These are phyloP conservation scores for Adansonia digitata DNA, from an alignment of 345 rosid species.

Conservation along the genomic window DNA sequence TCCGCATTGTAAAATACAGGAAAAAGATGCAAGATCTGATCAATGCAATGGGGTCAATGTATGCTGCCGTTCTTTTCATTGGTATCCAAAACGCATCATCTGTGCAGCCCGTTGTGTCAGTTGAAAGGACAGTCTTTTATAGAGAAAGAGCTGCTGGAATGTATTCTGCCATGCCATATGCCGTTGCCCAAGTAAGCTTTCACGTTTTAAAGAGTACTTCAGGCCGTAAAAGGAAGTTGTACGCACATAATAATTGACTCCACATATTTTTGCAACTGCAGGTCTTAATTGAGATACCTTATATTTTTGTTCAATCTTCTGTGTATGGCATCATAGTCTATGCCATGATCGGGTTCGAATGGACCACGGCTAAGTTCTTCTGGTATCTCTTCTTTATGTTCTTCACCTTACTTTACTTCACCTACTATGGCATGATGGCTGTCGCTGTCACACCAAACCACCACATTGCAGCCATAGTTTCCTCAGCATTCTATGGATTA, in stretches of 20 bases:
- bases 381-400: conserved; percentile 62
- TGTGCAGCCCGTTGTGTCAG: conserved; percentile 65
- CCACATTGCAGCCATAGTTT: conserved; percentile 51
- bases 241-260: neutral
- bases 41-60: conserved; percentile 83
- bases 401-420: conserved; percentile 56
- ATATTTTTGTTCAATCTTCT: conserved; percentile 39
- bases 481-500: conserved; percentile 41
- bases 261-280: conserved; percentile 11
- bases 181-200: conserved; percentile 43
- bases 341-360: conserved; percentile 59
- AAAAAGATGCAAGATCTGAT: conserved; percentile 37
- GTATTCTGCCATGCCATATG: conserved; percentile 77
- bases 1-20: conserved; percentile 24
- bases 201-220: neutral
- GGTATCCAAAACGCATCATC: conserved; percentile 49
- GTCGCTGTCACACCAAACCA: conserved; percentile 61
- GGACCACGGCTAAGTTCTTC: conserved; percentile 47
- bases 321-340: conserved; percentile 48
- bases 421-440: conserved; percentile 69
- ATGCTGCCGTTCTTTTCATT: conserved; percentile 61
- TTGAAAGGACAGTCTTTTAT: conserved; percentile 72
- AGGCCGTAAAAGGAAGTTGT: neutral
- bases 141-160: conserved; percentile 81
- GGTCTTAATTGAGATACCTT: conserved; percentile 57